Conservation (phyloP, 768 basidiomycete species). For the Steccherinum ochraceum region DNA sequence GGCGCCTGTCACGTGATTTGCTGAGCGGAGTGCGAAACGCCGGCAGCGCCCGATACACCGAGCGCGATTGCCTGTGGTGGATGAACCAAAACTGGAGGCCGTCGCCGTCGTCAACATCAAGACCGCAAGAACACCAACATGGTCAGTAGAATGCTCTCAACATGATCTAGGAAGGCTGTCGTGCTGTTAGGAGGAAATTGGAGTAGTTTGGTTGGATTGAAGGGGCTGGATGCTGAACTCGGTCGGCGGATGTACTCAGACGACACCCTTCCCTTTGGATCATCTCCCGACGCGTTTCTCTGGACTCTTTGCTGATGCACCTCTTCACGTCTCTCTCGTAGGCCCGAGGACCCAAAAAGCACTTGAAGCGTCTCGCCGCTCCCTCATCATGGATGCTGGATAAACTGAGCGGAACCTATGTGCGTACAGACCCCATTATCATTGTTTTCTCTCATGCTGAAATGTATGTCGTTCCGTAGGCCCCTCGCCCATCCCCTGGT, state of each 20-base stretch:
- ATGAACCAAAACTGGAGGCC: constrained; percentile 3
- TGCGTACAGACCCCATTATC: constrained; percentile 43
- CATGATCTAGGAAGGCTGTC: constrained; percentile 9
- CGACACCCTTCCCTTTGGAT: constrained; percentile 7
- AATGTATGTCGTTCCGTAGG: constrained; percentile 37
- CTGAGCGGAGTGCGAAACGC: background rate
- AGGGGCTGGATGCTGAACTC: constrained; percentile 25
- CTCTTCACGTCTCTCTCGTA: constrained; percentile 34
- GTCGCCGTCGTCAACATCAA: constrained; percentile 27
- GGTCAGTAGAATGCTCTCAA: constrained; percentile 25
- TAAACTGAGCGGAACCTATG: constrained; percentile 94
- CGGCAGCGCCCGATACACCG: background rate
- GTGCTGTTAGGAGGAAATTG: constrained; percentile 1
- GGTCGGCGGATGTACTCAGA: constrained; percentile 23
- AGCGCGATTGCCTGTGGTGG: background rate
- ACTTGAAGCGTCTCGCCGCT: constrained; percentile 95
- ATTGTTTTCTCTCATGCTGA: background rate
- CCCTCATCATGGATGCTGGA: constrained; percentile 99
- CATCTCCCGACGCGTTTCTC: constrained; percentile 2
- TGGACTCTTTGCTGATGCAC: constrained; percentile 13
- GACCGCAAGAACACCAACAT: constrained; percentile 28
- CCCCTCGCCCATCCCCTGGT: constrained; percentile 94
- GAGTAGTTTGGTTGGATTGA: constrained; percentile 4
- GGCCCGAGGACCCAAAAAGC: constrained; percentile 99
- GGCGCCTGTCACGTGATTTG: too few species aligned